Evolutionary conservation across 2,329 filamentous ascomycete species (phyloP).

Genomic region (Fusarium nodosum): DNA sequence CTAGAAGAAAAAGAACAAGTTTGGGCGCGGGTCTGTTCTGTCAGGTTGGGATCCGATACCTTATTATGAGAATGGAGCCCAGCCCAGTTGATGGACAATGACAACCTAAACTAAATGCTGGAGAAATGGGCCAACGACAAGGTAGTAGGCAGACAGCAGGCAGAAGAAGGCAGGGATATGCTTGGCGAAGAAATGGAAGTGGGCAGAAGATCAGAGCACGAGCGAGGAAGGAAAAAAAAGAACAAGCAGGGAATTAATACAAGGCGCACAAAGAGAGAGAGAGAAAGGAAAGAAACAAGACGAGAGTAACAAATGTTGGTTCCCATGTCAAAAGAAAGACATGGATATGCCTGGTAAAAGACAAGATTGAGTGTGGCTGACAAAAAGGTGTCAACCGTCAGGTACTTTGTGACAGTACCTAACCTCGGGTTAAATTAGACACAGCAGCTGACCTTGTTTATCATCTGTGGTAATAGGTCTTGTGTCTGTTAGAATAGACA

Average conservation of each 20-base stretch:
- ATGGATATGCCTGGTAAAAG: conserved; percentile 38
- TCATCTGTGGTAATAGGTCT: conserved; percentile 3
- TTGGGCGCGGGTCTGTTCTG: background rate
- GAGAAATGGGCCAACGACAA: conserved; percentile 22
- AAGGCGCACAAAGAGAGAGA: conserved; percentile 22
- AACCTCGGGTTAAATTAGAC: background rate
- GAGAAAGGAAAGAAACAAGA: conserved; percentile 9
- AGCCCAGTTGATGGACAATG: conserved; percentile 44
- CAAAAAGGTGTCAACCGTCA: conserved; percentile 17
- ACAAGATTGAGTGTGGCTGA: conserved; percentile 34
- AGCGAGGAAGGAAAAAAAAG: background rate
- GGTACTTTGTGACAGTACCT: background rate
- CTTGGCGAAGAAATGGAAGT: conserved; percentile 35
- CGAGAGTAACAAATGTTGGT: conserved; percentile 20
- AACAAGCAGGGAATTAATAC: conserved; percentile 19
- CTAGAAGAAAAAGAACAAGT: conserved; percentile 14
- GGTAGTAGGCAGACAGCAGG: conserved; percentile 23
- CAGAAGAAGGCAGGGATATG: conserved; percentile 6
- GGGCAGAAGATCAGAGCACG: conserved; percentile 33
- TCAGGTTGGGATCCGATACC: conserved; percentile 32
- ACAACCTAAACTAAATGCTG: conserved; percentile 25
- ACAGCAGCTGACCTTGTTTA: conserved; percentile 35
- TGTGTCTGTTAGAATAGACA: background rate
- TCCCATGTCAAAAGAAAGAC: conserved; percentile 21
- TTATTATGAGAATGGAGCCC: conserved; percentile 34